Percentiles rank a stretch among this genome's conserved stretches.
Conservation (phyloP, 2,329 filamentous ascomycete genomes). For the Colletotrichum chrysophilum region DNA sequence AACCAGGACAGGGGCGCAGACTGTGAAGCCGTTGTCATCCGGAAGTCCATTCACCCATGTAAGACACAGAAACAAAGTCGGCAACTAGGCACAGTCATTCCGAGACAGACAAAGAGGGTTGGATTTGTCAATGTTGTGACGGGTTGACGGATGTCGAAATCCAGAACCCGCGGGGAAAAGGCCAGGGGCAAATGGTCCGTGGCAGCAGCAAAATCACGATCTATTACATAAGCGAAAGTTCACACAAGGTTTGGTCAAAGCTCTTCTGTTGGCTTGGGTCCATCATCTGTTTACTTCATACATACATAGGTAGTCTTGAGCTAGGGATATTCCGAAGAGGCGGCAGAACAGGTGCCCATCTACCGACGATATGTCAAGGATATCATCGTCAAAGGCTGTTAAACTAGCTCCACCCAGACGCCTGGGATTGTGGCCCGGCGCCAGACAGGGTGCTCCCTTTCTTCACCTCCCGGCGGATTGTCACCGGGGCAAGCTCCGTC, state of each 20-base stretch:
- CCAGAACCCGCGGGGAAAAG: not conserved
- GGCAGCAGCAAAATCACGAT: not conserved
- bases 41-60: not conserved
- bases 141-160: not conserved
- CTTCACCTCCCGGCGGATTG: not conserved
- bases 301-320: not conserved
- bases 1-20: not conserved
- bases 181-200: not conserved
- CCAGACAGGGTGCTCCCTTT: not conserved
- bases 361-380: not conserved
- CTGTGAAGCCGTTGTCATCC: not conserved
- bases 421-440: not conserved
- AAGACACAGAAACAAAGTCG: not conserved
- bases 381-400: not conserved
- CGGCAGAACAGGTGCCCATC: not conserved
- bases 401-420: not conserved
- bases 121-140: not conserved
- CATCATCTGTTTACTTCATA: not conserved
- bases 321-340: not conserved
- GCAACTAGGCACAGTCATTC: not conserved
- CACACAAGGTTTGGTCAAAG: not conserved
- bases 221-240: not conserved
- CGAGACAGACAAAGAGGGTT: not conserved
- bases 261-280: not conserved
- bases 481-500: not conserved